These are phyloP conservation scores for Skeletonema potamos DNA, from an alignment of 108 stramenopile genomes.

Conservation along the genomic window DNA sequence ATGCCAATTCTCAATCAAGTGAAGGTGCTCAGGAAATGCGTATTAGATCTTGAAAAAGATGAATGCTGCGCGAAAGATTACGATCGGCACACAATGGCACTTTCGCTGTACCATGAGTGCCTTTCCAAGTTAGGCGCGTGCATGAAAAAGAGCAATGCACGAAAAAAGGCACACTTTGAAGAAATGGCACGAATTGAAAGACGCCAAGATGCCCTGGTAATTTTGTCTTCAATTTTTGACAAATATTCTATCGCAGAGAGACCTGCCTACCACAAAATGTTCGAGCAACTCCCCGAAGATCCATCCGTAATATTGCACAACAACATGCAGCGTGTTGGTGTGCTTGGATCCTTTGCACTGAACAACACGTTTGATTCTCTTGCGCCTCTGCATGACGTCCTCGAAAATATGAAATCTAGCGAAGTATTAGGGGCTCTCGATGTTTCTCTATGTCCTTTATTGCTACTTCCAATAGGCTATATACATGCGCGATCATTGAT, in stretches of 20 bases:
- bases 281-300: conserved; percentile 57
- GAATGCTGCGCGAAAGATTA: conserved; percentile 47
- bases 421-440: conserved; percentile 57
- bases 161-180: conserved; percentile 28
- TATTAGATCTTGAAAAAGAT: conserved; percentile 40
- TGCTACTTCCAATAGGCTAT: conserved; percentile 75
- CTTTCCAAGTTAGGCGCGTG: conserved; percentile 28
- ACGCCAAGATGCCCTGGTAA: conserved; percentile 69
- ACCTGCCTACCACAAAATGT: conserved; percentile 63
- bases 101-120: conserved; percentile 62
- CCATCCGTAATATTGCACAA: conserved; percentile 11
- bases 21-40: conserved; percentile 49
- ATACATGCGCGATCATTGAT: conserved; percentile 69
- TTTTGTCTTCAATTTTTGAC: conserved; percentile 72
- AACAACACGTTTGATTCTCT: conserved; percentile 70
- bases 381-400: conserved; percentile 49
- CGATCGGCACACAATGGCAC: conserved; percentile 58
- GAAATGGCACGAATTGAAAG: conserved; percentile 68
- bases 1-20: conserved; percentile 38
- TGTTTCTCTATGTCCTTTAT: conserved; percentile 62
- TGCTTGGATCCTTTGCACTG: conserved; percentile 33
- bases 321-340: conserved; percentile 6
- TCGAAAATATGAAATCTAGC: conserved; percentile 23
- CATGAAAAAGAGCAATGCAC: conserved; percentile 28
- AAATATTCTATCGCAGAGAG: conserved; percentile 38